Base-by-base conservation (phyloP, 1,139 yeast genomes). In the Yamadazyma taylorii region DNA sequence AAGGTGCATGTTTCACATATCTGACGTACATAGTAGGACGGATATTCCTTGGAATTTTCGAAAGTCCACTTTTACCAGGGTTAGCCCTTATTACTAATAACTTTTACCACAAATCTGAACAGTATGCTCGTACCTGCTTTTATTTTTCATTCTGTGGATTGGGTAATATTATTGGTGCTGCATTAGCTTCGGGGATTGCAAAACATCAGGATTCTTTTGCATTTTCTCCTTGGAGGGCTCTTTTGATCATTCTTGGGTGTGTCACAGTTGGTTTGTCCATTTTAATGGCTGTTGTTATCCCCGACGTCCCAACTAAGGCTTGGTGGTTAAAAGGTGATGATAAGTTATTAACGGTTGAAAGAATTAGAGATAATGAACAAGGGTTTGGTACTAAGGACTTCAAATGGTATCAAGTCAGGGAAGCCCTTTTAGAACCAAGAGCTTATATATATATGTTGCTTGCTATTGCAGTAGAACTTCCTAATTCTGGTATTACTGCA, bases 11-110 rank as follows among this genome's bases (percentile, higher is more conserved):
- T 12, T 48, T 31, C 11, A 52, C 51, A 41, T 77, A 74, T 48
- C 73, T 73, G 4, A 68, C 78, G 1, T 56, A 75, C 26, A 57
- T 78, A 54, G 67, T 72, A 11, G 66, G 73, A 10, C 60, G 84
- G 34, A 66, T 73, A 4, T 48, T 78, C 13, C 50, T 66, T 30
- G 73, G 73, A 2, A 44, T 58, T 36, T 53, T 62, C 34, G 73
- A 67, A 46, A 61, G 69, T 3, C 56, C 61, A 14, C 57, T 67
- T 34, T 56, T 61, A 13, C 68, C 70, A 5, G 51, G 61, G 5
- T 59, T 57, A 40, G 57, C 66, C 45, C 52, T 38, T 23, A 43
- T 53, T 25, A 40, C 54, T 30, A 47, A 50, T 19, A 45, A 50
- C 12, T 58, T 56, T 30, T 58, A 56, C 36, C 52, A 53, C 7